These are phyloP conservation scores for Hebeloma cylindrosporum DNA, from an alignment of 768 basidiomycete species.

Conservation along the genomic window DNA sequence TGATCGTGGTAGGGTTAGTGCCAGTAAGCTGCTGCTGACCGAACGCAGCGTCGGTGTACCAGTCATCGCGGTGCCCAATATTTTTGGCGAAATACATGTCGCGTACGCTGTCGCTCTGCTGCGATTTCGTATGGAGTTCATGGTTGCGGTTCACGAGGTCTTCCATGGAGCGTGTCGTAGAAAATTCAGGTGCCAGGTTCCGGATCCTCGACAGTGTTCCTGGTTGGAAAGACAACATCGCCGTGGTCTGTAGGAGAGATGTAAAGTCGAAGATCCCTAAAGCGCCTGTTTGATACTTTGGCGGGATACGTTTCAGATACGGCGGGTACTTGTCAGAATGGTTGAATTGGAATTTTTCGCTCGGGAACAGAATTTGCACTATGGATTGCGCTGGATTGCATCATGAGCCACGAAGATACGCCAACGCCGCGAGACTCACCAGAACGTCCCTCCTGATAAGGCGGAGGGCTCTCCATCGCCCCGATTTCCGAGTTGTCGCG, in stretches of 20 bases:
- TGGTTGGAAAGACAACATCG: constrained; percentile 11
- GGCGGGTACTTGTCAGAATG: constrained; percentile 25
- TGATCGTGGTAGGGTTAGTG: constrained; percentile 28
- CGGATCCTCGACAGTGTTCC: constrained; percentile 2
- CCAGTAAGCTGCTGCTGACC: constrained; percentile 32
- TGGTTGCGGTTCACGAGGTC: constrained; percentile 20
- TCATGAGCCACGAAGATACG: no score
- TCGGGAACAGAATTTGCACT: no score
- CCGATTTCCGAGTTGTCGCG: no score
- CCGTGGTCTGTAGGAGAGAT: constrained; percentile 15
- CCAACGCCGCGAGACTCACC: no score
- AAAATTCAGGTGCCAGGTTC: constrained; percentile 11
- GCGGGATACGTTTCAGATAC: constrained; percentile 18
- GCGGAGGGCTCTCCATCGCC: no score
- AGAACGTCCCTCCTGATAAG: no score
- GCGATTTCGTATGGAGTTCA: constrained; percentile 8
- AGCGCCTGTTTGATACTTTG: constrained; percentile 2
- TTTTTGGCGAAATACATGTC: constrained; percentile 27
- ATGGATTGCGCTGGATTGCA: no score
- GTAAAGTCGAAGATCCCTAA: constrained; percentile 20
- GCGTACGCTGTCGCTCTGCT: not conserved
- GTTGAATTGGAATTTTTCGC: no score
- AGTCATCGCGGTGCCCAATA: constrained; percentile 29
- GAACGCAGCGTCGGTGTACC: constrained; percentile 32
- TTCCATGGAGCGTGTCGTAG: constrained; percentile 12